Percentiles rank a stretch among this genome's conserved stretches.
Conservation (phyloP, 495 filamentous ascomycete genomes). For the Thermochaetoides thermophila region DNA sequence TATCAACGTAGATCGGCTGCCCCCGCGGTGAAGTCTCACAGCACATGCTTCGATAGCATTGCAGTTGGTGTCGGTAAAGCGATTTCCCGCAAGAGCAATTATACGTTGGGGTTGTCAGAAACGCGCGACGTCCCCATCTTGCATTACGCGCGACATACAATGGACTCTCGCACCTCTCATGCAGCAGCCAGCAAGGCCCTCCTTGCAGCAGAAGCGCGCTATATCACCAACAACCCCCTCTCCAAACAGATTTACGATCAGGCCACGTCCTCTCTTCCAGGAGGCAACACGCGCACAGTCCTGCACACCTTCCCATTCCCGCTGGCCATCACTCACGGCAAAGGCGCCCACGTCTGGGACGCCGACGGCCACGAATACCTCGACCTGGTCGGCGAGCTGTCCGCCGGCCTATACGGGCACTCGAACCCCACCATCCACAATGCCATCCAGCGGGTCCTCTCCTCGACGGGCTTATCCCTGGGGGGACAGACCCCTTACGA, state of each 20-base stretch:
- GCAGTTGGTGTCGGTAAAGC: no score
- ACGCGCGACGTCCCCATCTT: not conserved
- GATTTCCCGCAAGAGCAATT: no score
- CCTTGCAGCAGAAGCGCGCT: conserved; percentile 17
- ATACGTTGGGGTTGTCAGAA: no score
- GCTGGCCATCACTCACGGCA: conserved; percentile 28
- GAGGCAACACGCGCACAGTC: conserved; percentile 46
- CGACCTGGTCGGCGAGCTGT: conserved; percentile 38
- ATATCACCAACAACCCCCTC: conserved; percentile 17
- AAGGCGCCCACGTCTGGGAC: conserved; percentile 24
- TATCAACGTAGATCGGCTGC: no score
- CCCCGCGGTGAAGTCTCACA: no score
- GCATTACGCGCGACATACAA: no score
- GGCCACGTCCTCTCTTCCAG: conserved; percentile 33
- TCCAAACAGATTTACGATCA: conserved; percentile 24
- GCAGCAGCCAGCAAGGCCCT: conserved; percentile 12
- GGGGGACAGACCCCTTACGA: conserved; percentile 29
- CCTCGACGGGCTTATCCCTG: conserved; percentile 24
- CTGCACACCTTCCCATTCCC: conserved; percentile 45
- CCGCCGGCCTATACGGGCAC: conserved; percentile 41
- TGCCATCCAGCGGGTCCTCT: conserved; percentile 23
- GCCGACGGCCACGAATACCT: conserved; percentile 30
- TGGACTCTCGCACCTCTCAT: not conserved
- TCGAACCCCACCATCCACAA: conserved; percentile 27
- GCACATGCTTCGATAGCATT: no score